Evolutionary conservation across 257 asterid genomes (phyloP).

Genomic region (Solanum paucissectum): DNA sequence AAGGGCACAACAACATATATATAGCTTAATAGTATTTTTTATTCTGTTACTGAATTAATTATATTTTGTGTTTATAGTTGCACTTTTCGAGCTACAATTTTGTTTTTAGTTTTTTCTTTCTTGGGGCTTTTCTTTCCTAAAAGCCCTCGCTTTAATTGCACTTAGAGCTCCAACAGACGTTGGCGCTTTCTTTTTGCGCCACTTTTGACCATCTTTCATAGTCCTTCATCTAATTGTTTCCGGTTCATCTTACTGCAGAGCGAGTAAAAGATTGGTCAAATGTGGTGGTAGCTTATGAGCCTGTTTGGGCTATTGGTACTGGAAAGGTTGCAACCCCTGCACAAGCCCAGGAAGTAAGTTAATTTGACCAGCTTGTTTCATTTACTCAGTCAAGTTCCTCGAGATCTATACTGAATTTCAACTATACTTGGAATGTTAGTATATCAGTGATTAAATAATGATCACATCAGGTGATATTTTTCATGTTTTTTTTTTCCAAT

Average conservation of each 20-base stretch:
- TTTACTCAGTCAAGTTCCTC: not conserved
- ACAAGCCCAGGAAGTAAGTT: constrained; percentile 96
- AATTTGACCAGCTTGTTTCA: not conserved
- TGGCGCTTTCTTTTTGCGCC: not conserved
- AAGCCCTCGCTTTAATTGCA: not conserved
- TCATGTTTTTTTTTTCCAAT: not conserved
- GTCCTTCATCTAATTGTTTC: not conserved
- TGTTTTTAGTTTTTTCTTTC: not conserved
- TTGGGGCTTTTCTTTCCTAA: not conserved
- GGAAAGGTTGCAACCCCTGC: constrained; percentile 96
- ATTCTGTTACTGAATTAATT: not conserved
- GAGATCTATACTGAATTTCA: not conserved
- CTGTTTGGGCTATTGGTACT: constrained; percentile 99
- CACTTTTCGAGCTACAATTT: not conserved
- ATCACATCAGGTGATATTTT: not conserved
- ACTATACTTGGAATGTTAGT: not conserved
- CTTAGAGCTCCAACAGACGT: not conserved
- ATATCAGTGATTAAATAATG: not conserved
- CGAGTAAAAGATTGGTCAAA: constrained; percentile 66
- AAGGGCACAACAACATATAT: not conserved
- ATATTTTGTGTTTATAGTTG: not conserved
- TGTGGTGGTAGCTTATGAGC: constrained; percentile 93
- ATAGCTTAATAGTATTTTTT: not conserved
- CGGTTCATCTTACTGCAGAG: constrained; percentile 28
- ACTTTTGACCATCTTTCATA: not conserved